Conservation (phyloP, 2,329 filamentous ascomycete genomes). For the Stemphylium vesicarium region DNA sequence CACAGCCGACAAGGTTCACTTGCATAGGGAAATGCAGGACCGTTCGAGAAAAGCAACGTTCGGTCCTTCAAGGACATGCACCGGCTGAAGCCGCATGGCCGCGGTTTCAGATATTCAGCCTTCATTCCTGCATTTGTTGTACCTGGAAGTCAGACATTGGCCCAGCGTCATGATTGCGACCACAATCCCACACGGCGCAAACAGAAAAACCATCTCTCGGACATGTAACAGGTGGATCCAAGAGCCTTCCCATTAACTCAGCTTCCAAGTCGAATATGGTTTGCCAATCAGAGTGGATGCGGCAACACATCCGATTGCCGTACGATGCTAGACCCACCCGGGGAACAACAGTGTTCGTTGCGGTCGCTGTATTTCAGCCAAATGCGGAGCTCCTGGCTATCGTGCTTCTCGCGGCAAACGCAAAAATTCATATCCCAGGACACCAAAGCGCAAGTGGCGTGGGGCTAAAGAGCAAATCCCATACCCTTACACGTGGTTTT, state of each 20-base stretch:
- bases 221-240: constrained; percentile 23
- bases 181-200: constrained; percentile 6
- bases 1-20: constrained; percentile 4
- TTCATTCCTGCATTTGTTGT: background rate
- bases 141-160: background rate
- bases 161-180: constrained; percentile 13
- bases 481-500: constrained; percentile 22
- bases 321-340: constrained; percentile 21
- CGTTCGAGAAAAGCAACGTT: constrained; percentile 14
- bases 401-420: constrained; percentile 45
- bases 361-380: constrained; percentile 15
- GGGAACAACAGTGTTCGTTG: constrained; percentile 22
- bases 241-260: constrained; percentile 11
- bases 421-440: constrained; percentile 9
- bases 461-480: constrained; percentile 8
- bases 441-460: constrained; percentile 5
- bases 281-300: constrained; percentile 32
- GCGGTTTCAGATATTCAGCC: constrained; percentile 1
- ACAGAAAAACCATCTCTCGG: constrained; percentile 5
- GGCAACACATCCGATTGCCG: constrained; percentile 18
- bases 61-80: background rate
- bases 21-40: constrained; percentile 9
- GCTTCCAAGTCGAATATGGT: constrained; percentile 7
- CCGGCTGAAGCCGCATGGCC: background rate
- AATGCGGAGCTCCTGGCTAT: constrained; percentile 26